Evolutionary conservation across 768 basidiomycete genomes (phyloP).

Genomic region (Phaeotremella skinneri): DNA sequence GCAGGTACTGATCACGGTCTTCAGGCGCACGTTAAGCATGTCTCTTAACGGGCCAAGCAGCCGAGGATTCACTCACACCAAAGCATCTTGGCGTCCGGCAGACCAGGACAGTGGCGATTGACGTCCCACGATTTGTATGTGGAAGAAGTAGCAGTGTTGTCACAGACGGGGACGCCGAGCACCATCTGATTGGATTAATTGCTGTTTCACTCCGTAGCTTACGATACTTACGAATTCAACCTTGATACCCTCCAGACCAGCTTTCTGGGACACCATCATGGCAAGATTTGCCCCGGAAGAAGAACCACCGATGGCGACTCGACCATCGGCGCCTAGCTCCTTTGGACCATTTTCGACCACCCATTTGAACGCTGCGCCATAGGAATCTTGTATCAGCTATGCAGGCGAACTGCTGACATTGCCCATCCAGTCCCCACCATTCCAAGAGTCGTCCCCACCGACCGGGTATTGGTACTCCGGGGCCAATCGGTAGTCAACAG

Average conservation of each 20-base stretch:
- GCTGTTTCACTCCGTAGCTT: slow-evolving; percentile 55
- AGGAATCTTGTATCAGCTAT: background rate
- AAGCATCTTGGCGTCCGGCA: slow-evolving; percentile 64
- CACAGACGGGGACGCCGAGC: slow-evolving; percentile 68
- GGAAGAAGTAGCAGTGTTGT: slow-evolving; percentile 62
- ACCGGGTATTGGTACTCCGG: slow-evolving; percentile 71
- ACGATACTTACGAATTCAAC: slow-evolving; percentile 17
- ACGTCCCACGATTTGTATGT: slow-evolving; percentile 60
- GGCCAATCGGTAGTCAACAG: slow-evolving; percentile 69
- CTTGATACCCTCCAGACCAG: slow-evolving; percentile 52
- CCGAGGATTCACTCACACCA: slow-evolving; percentile 66
- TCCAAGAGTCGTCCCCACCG: slow-evolving; percentile 69
- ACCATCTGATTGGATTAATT: slow-evolving; percentile 65
- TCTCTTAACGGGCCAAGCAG: no score
- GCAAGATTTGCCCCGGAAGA: slow-evolving; percentile 75
- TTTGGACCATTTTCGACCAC: slow-evolving; percentile 57
- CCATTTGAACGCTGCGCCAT: slow-evolving; percentile 63
- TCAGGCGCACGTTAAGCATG: no score
- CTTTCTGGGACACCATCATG: slow-evolving; percentile 65
- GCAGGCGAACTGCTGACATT: background rate
- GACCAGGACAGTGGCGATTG: slow-evolving; percentile 62
- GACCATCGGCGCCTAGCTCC: slow-evolving; percentile 58
- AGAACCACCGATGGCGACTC: slow-evolving; percentile 69
- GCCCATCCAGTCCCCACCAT: slow-evolving; percentile 36
- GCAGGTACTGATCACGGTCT: slow-evolving; percentile 57